Percentiles rank a stretch among this genome's conserved stretches.
Conservation (phyloP, 108 stramenopile genomes). For the Pseudonitzschia multiseries region DNA sequence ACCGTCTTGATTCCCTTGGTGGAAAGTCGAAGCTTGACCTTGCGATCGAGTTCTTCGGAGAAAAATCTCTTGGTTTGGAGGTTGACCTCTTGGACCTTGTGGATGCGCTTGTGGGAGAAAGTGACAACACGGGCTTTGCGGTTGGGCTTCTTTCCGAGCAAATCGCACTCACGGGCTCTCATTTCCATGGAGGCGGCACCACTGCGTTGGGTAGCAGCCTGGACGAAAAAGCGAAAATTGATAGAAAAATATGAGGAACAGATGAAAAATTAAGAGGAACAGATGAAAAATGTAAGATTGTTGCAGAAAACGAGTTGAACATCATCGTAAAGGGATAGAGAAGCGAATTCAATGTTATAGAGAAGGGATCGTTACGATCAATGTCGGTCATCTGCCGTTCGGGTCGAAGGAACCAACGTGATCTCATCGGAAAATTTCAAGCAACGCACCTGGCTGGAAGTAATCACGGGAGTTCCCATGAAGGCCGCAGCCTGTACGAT, state of each 20-base stretch:
- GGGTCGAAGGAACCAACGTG: no score
- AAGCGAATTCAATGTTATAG: neutral
- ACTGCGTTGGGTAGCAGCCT: constrained; percentile 14
- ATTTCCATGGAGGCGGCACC: constrained; percentile 61
- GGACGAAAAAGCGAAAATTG: neutral
- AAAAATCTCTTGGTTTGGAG: constrained; percentile 87
- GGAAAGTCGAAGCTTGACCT: constrained; percentile 83
- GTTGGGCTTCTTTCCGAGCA: constrained; percentile 91
- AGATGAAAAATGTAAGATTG: neutral
- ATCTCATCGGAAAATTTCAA: neutral
- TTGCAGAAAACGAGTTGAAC: no score
- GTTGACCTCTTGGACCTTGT: constrained; percentile 93
- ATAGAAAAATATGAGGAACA: neutral
- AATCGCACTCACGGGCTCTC: constrained; percentile 86
- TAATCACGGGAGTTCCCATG: constrained; percentile 50
- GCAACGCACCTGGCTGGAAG: constrained; percentile 23
- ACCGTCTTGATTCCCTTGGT: constrained; percentile 97
- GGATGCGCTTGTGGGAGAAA: constrained; percentile 91
- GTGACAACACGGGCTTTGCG: constrained; percentile 93
- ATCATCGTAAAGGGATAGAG: no score
- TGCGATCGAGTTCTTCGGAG: constrained; percentile 82
- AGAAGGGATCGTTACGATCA: neutral
- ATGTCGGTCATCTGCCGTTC: no score
- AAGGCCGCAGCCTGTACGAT: constrained; percentile 54
- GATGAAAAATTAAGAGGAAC: neutral